Evolutionary conservation across 148 eudicot genomes (phyloP), one percentile per base, ranked within the genome.

Genomic region (Rhododendron kiyosumense): DNA sequence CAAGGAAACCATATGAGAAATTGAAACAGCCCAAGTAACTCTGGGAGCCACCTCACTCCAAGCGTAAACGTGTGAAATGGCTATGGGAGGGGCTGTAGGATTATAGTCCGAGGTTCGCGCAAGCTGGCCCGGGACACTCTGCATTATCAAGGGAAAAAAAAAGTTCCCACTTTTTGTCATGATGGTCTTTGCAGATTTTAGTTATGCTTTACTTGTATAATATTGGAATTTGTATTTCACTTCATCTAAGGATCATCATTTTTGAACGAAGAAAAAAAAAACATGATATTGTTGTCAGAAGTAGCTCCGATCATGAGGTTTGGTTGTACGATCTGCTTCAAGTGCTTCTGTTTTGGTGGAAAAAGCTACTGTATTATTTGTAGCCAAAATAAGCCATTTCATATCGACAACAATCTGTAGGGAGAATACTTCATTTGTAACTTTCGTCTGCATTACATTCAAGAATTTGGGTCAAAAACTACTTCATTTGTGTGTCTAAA

Each of bases 1-100:
- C 89, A 13, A 81, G 90, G 78, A 90, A 90, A 79, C 61, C 88
- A n/a, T 88, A 90, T 84, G 88, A 86, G 88, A 90, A 90, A 85
- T 84, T 88, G 76, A 45, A 80, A 78, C 88, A 86, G 61, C 85
- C 81, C 71, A 43, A 80, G 63, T 85, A 5, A 41, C 45, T 41
- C 45, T 41, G 6, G 8, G 7, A 41, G 45, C 45, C 45, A 41
- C 45, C 45, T 41, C 45, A 6, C 7, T 1, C 45, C 45, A 41
- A 5, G 45, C 7, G 45, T 41, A 41, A 41, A 41, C 43, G 7
- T 41, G 41, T 38, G 43, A 41, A 41, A 41, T 41, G 45, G 45
- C 45, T 41, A 0, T 41, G 45, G 7, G 45, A 5, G 45, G 45
- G 45, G 7, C 45, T 5, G 1, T 41, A 41, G 45, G 45, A 41